Conservation (phyloP, 257 asterid genomes). For the Catharanthus roseus region DNA sequence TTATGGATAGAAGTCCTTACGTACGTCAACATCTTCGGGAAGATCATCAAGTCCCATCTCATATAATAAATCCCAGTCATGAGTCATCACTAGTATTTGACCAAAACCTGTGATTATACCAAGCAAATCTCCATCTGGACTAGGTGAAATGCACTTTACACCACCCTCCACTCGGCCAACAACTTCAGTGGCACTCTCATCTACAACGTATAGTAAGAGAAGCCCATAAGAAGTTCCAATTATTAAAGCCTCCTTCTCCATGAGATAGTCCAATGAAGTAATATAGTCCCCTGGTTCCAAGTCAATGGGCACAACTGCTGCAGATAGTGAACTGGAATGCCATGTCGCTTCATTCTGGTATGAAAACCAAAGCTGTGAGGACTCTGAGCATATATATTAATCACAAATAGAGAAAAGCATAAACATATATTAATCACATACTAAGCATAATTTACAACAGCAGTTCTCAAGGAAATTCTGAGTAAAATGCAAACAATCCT, state of each 20-base stretch:
- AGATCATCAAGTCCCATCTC: constrained; percentile 79
- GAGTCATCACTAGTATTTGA: constrained; percentile 83
- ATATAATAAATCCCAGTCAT: constrained; percentile 91
- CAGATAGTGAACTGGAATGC: constrained; percentile 30
- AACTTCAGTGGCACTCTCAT: constrained; percentile 56
- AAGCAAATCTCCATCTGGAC: constrained; percentile 96
- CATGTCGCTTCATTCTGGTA: constrained; percentile 47
- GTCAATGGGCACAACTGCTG: constrained; percentile 43
- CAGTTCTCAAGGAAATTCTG: too few species aligned
- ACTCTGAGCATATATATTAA: not conserved
- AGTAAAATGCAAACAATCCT: not conserved
- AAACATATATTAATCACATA: not conserved
- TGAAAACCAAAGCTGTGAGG: constrained; percentile 18
- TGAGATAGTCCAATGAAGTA: constrained; percentile 75
- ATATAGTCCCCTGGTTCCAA: constrained; percentile 72
- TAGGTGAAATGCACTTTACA: constrained; percentile 80
- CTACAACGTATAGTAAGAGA: constrained; percentile 59
- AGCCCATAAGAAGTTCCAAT: constrained; percentile 77
- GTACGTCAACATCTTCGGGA: constrained; percentile 71
- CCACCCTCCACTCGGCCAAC: constrained; percentile 98
- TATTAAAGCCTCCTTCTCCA: constrained; percentile 92
- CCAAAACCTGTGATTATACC: constrained; percentile 81
- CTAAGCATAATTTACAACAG: too few species aligned
- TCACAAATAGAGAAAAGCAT: not conserved
- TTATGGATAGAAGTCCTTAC: constrained; percentile 64